phyloP scores from a whole-genome alignment of 768 basidiomycete genomes.

The Phylloporus scabripes region DNA sequence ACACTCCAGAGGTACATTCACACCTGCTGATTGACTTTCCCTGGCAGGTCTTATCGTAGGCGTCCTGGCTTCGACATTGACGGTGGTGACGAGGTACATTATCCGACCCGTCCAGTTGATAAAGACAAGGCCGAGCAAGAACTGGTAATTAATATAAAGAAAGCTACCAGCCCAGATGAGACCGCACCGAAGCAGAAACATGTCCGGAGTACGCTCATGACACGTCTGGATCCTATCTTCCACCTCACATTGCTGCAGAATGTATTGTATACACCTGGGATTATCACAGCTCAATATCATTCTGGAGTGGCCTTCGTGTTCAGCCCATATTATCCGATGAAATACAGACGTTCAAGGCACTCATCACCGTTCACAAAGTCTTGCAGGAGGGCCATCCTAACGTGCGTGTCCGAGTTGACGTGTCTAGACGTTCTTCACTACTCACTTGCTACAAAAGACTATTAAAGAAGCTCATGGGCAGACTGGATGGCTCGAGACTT shows the following conservation, averaged over 20 bases:
- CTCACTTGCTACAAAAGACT: constrained; percentile 41
- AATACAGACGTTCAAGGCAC: constrained; percentile 95
- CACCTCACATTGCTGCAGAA: constrained; percentile 46
- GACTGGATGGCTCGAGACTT: constrained; percentile 97
- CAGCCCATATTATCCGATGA: constrained; percentile 97
- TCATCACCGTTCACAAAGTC: constrained; percentile 97
- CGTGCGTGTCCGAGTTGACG: constrained; percentile 39
- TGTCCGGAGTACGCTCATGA: constrained; percentile 76
- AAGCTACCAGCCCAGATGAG: constrained; percentile 94
- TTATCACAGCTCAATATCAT: constrained; percentile 94
- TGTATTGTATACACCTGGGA: constrained; percentile 99
- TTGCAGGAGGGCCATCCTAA: constrained; percentile 96
- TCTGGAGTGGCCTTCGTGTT: constrained; percentile 95
- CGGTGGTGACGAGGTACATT: constrained; percentile 72
- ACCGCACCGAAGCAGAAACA: constrained; percentile 98
- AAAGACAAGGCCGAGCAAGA: constrained; percentile 98
- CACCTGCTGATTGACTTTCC: constrained; percentile 8
- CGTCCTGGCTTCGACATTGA: constrained; percentile 60
- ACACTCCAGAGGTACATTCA: background rate
- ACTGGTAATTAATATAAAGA: constrained; percentile 93
- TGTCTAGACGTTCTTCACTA: constrained; percentile 2
- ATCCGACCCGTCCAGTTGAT: constrained; percentile 95
- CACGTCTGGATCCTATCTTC: constrained; percentile 5
- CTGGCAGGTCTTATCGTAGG: constrained; percentile 29
- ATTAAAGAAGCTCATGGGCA: constrained; percentile 97